Base-by-base conservation (phyloP, 108 stramenopile species). In the Skeletonema marinoi region DNA sequence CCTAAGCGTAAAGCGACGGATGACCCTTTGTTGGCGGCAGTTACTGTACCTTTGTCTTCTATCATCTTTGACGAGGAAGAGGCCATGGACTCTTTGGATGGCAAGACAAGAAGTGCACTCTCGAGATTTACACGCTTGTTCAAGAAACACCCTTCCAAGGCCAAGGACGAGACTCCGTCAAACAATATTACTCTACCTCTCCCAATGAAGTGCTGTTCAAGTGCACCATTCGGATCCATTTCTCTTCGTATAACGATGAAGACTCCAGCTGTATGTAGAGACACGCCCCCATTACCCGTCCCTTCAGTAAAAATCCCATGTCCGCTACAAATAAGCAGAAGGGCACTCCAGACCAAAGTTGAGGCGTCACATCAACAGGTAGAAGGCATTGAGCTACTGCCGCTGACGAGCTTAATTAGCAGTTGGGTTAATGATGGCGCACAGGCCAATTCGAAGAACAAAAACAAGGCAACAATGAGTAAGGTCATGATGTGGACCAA, bases 11-110 rank as follows among this genome's bases (percentile, higher is more conserved):
- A 17, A 30, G 29, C 32, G 41, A 12, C 72, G 11, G 32, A 54
- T 66, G 72, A 73, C 48, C 73, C 74, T n/a, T 58, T 81, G 30
- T 51, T 81, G 32, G 80, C 80, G 36, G 69, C 73, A 25, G 80
- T 81, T 1, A 81, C 69, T 9, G 74, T 81, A 12, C 74, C 80
- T 6, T 61, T 81, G 56, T 71, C 74, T 12, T 81, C 80, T 21
- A 74, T 81, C 3, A 75, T 75, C 36, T 66, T 81, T 50, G 80
- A 75, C 54, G 74, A 81, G 35, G 73, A 75, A 8, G 31, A 46
- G 32, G 39, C 14, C 32, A 59, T 50, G 10, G 61, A 62, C n/a
- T 0, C 74, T 2, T 59, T 59, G 29, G 58, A 38, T 36, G 51
- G 29, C 33, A 59, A 58, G 14, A 5, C 9, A 51, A 51, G 31